Conservation (phyloP, 164 flowering plant genomes). For the Tetracentron sinense region DNA sequence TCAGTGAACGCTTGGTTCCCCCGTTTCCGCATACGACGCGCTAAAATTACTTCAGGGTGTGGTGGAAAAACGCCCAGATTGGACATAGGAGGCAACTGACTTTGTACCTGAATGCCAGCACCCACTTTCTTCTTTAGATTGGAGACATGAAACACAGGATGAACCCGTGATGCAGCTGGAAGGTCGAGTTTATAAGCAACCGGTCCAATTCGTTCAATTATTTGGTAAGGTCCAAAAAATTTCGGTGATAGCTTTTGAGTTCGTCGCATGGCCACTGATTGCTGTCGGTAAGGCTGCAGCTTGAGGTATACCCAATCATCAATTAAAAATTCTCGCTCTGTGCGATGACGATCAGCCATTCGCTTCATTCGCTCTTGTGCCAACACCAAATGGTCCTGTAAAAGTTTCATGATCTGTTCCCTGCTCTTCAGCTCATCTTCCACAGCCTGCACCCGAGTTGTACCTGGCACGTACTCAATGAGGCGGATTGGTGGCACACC, state of each 20-base stretch:
- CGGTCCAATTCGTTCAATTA: background rate
- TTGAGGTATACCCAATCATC: slow-evolving; percentile 6
- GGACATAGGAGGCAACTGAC: background rate
- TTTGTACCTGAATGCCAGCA: background rate
- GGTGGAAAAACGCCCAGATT: background rate
- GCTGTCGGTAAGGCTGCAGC: slow-evolving; percentile 5
- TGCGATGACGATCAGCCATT: background rate
- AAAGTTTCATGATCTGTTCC: background rate
- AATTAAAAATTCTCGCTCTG: background rate
- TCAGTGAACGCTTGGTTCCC: background rate
- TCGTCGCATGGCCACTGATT: background rate
- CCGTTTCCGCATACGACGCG: background rate
- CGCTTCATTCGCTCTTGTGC: background rate
- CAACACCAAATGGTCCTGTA: background rate
- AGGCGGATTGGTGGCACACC: background rate
- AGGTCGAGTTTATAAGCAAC: slow-evolving; percentile 2
- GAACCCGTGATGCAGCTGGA: background rate
- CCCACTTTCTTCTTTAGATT: background rate
- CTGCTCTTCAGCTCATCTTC: background rate
- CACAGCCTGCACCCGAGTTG: background rate
- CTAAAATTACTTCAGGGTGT: background rate
- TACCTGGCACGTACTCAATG: background rate
- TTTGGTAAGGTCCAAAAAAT: background rate
- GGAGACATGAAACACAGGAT: slow-evolving; percentile 7
- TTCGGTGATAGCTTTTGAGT: background rate